A percentile compares a stretch with the other conserved stretches of the same genome.
Evolutionary conservation across 148 eudicot genomes (phyloP).

Genomic region (Fagopyrum esculentum): DNA sequence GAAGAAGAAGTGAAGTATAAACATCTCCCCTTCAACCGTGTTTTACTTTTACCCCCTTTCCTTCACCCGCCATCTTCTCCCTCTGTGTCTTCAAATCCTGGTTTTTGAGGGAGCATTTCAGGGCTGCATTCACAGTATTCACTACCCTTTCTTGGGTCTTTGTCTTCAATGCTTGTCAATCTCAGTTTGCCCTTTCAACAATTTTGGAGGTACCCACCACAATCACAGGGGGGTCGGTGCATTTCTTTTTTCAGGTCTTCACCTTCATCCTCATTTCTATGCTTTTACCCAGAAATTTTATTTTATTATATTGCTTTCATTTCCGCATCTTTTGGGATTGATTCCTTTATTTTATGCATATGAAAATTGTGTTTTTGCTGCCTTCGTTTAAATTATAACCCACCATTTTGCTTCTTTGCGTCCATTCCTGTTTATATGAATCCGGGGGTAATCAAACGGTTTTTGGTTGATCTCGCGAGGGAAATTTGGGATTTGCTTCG

Average conservation of each 20-base stretch:
- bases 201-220: not conserved
- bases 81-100: not conserved
- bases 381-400: not conserved
- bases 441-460: slow-evolving; percentile 4
- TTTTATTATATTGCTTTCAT: not conserved
- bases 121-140: not conserved
- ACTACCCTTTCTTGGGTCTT: not conserved
- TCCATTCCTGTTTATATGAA: not conserved
- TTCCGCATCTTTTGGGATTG: not conserved
- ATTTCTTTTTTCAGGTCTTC: slow-evolving; percentile 4
- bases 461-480: not conserved
- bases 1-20: not conserved
- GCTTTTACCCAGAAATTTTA: not conserved
- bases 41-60: not conserved
- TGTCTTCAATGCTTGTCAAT: not conserved
- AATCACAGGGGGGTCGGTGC: not conserved
- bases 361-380: not conserved
- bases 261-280: not conserved
- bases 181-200: not conserved
- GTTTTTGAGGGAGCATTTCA: not conserved
- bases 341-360: not conserved
- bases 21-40: not conserved
- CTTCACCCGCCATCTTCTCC: slow-evolving; percentile 7
- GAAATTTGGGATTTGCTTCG: not conserved
- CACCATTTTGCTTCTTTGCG: not conserved